Evolutionary conservation across 2,329 filamentous ascomycete genomes (phyloP).

Genomic region (Monosporascus sp.): DNA sequence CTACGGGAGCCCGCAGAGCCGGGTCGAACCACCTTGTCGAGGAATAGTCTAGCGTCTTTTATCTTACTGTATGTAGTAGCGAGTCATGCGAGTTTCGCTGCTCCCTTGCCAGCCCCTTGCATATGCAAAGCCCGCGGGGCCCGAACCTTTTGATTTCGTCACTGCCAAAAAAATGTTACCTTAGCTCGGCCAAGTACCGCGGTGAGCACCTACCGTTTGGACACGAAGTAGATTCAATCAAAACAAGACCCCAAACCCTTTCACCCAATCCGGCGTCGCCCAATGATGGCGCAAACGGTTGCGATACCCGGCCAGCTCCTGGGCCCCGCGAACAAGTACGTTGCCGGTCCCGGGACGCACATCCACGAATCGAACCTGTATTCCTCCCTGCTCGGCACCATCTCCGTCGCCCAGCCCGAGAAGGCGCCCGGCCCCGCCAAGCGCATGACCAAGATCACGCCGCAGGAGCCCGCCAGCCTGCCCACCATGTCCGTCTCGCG

Average conservation of each 20-base stretch:
- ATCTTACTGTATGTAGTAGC: too few species aligned
- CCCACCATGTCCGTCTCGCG: slow-evolving; percentile 52
- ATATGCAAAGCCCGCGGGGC: too few species aligned
- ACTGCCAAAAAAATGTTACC: too few species aligned
- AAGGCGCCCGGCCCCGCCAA: slow-evolving; percentile 47
- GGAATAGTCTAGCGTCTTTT: background rate
- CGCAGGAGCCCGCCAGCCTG: slow-evolving; percentile 29
- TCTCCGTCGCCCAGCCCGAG: slow-evolving; percentile 47
- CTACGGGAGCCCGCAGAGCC: background rate
- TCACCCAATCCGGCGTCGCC: background rate
- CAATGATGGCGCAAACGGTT: slow-evolving; percentile 34
- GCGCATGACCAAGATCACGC: slow-evolving; percentile 50
- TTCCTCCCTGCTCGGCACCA: slow-evolving; percentile 74
- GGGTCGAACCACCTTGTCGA: background rate
- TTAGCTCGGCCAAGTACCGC: too few species aligned
- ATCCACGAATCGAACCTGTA: slow-evolving; percentile 69
- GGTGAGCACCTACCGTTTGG: too few species aligned
- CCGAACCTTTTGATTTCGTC: too few species aligned
- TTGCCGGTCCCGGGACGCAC: slow-evolving; percentile 78
- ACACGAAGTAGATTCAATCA: too few species aligned
- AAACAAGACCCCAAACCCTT: background rate
- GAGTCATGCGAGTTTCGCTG: too few species aligned
- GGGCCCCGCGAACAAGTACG: slow-evolving; percentile 60
- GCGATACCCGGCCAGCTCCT: slow-evolving; percentile 80
- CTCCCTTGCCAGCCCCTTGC: too few species aligned